Evolutionary conservation across 1,284 basidiomycete species (phyloP), one percentile per base, ranked within the genome.

Genomic region (Tilletia indica): DNA sequence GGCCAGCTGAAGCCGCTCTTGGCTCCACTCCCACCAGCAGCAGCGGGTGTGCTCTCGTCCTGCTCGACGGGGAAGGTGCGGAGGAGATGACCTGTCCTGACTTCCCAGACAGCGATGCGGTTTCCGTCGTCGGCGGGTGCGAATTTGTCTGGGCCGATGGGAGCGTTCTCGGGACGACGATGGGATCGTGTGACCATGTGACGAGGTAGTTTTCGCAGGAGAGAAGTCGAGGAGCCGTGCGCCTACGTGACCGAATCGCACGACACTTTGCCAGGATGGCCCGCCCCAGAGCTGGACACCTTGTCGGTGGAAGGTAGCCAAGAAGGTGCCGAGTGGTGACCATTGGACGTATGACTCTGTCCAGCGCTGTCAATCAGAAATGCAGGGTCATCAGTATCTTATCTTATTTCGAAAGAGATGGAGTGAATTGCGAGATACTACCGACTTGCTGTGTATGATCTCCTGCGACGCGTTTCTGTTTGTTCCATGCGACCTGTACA

Each of bases 141-240:
- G 86, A 96, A 93, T 86, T 93, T 90, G 72, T 85, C 83, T 25
- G 86, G 82, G 58, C 85, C 82, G 63, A 82, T 77, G 71, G 89
- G 87, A 58, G 92, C 91, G 76, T 90, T 91, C 76, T 93, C 91
- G 51, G 92, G 48, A 95, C 91, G 72, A 91, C 88, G 80, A 99
- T 96, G 25, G 95, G 91, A 79, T 97, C 93, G 79, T 94, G 92
- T 8, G 97, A 97, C 94, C 96, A 99, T 56, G 97, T 99, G 80
- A 97, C 93, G 77, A 99, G 87, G 87, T 97, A 99, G 77, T 93
- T 91, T 86, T 99, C 97, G 87, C 92, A 93, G 4, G 95, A 38
- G 95, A 98, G 86, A 99, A 99, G 86, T 98, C 95, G 82, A 99
- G 91, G 64, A 99, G 88, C 85, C 95, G 94, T 79, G 96, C 94